Evolutionary conservation across 257 asterid genomes (phyloP), one percentile per base, ranked within the genome.

Genomic region (Osmanthus fragrans): DNA sequence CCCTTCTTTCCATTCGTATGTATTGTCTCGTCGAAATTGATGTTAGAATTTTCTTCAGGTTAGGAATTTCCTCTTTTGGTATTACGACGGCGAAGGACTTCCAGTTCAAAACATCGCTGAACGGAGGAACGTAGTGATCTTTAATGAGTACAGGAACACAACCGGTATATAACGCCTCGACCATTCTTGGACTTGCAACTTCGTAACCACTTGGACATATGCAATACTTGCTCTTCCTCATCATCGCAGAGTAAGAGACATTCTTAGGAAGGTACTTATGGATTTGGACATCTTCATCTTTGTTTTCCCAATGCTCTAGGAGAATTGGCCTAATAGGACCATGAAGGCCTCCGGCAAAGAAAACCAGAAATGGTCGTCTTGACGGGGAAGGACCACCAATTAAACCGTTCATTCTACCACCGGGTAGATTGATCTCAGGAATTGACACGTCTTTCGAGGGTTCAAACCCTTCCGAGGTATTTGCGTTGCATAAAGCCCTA

Each of bases 141-240:
- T 86, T 80, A 32, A 86, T 86, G 85, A 86, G 56, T 67, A 84
- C 88, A 15, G 87, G 90, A 16, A 86, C 73, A 72, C 90, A 86
- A 54, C 81, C 90, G 15, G 87, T 86, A 71, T 84, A 86, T n/a
- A 86, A 80, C 10, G 90, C 88, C 63, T 86, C 90, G 67, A 84
- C 85, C 5, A 84, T 29, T 78, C 90, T 71, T n/a, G 90, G 88
- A 68, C 90, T 86, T 2, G 90, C 90, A 47, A 86, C 90, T 77
- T 86, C 90, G 51, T 82, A 86, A 23, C 88, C 88, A 79, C 90
- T 86, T 1, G 90, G 90, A 27, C 88, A 84, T 23, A 86, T 4
- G 25, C 90, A 86, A 69, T 76, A 86, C 72, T 71, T 78, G 79
- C 88, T 86, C 10, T 64, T 72, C 29, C 74, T 75, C 74, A 86